Evolutionary conservation across 495 filamentous ascomycete species (phyloP).

Genomic region (Aspergillus cristatus): DNA sequence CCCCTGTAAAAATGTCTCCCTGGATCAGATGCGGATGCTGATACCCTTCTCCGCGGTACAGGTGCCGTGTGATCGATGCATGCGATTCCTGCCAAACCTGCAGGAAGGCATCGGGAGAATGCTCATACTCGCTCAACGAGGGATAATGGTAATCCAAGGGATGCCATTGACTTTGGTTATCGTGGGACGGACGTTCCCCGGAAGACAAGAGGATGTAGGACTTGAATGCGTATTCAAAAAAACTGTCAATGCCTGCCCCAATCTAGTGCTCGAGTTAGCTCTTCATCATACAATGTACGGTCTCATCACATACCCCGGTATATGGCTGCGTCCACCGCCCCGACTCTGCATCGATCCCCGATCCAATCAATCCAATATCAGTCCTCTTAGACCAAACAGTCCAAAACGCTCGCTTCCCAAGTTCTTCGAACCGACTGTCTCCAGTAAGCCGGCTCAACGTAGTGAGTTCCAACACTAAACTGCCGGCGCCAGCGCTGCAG

Average conservation of each 20-base stretch:
- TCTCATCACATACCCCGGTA: constrained; percentile 48
- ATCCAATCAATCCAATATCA: constrained; percentile 77
- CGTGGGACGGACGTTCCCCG: constrained; percentile 25
- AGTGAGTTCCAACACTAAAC: constrained; percentile 86
- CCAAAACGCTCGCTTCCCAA: constrained; percentile 90
- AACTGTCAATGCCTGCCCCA: constrained; percentile 92
- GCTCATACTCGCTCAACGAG: constrained; percentile 53
- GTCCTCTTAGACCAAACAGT: constrained; percentile 85
- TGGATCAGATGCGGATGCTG: constrained; percentile 89
- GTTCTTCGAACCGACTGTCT: constrained; percentile 74
- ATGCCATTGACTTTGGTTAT: constrained; percentile 29
- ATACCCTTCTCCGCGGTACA: constrained; percentile 55
- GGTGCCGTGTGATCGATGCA: constrained; percentile 74
- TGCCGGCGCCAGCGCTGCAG: constrained; percentile 91
- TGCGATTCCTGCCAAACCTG: constrained; percentile 81
- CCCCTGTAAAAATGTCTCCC: constrained; percentile 78
- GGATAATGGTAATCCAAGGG: constrained; percentile 36
- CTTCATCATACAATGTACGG: not conserved
- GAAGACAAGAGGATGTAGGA: constrained; percentile 82
- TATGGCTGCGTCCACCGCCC: constrained; percentile 83
- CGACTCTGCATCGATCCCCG: constrained; percentile 84
- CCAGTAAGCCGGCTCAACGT: constrained; percentile 83
- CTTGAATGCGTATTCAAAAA: constrained; percentile 97
- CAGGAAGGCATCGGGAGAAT: constrained; percentile 68
- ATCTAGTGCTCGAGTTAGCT: constrained; percentile 42